A percentile compares a stretch with the other conserved stretches of the same genome.
phyloP scores from a whole-genome alignment of 2,329 filamentous ascomycete genomes.

The Neoascochyta sp. region DNA sequence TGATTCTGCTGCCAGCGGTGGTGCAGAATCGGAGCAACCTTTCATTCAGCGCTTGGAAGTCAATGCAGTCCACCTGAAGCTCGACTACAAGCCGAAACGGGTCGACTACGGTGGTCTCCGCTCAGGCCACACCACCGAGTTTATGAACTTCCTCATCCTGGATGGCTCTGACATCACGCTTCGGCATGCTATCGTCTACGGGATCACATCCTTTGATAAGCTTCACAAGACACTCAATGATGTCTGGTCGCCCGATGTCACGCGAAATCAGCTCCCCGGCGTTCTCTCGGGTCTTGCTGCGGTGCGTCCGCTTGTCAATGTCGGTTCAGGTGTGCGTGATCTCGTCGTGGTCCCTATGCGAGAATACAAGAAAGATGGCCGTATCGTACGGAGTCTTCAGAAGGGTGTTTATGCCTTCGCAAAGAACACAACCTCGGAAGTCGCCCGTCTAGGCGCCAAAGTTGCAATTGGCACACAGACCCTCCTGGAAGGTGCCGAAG shows the following conservation, averaged over 20 bases:
- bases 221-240: slow-evolving; percentile 88
- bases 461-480: slow-evolving; percentile 92
- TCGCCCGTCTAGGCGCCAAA: slow-evolving; percentile 93
- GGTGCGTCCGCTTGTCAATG: slow-evolving; percentile 85
- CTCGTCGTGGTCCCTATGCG: slow-evolving; percentile 84
- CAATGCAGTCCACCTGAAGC: slow-evolving; percentile 74
- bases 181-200: slow-evolving; percentile 87
- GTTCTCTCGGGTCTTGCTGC: slow-evolving; percentile 86
- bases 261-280: slow-evolving; percentile 79
- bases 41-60: slow-evolving; percentile 91
- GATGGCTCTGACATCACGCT: slow-evolving; percentile 85
- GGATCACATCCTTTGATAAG: slow-evolving; percentile 83
- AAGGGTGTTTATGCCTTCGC: slow-evolving; percentile 89
- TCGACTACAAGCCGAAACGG: slow-evolving; percentile 98
- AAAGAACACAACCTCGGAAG: slow-evolving; percentile 86
- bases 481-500: slow-evolving; percentile 85
- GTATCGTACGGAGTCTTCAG: slow-evolving; percentile 83
- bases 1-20: slow-evolving; percentile 52
- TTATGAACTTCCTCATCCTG: slow-evolving; percentile 97
- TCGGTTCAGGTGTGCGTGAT: slow-evolving; percentile 81
- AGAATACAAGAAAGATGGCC: slow-evolving; percentile 91
- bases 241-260: slow-evolving; percentile 94
- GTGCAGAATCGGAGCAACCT: slow-evolving; percentile 64
- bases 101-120: slow-evolving; percentile 91
- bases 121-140: slow-evolving; percentile 91